Conservation (phyloP, 2,329 filamentous ascomycete species). For the Xenoacremonium recifei region DNA sequence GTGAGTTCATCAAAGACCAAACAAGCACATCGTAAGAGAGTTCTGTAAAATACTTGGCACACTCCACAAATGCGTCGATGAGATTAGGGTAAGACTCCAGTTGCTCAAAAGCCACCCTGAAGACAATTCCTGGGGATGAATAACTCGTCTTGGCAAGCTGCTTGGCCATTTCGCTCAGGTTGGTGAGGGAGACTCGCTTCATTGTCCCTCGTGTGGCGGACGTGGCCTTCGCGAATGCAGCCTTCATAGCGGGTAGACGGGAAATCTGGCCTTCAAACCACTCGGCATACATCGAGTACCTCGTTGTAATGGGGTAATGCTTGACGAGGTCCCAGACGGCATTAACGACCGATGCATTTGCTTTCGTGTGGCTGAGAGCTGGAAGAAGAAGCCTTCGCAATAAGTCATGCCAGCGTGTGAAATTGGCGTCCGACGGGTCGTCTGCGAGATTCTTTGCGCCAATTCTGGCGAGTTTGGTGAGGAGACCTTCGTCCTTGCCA, state of each 20-base stretch:
- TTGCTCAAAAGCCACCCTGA: conserved; percentile 83
- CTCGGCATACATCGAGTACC: conserved; percentile 89
- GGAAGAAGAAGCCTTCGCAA: conserved; percentile 84
- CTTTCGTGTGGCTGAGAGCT: conserved; percentile 79
- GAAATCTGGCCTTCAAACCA: conserved; percentile 84
- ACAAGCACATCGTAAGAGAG: conserved; percentile 90
- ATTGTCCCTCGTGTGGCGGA: conserved; percentile 82
- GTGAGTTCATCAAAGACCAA: conserved; percentile 82
- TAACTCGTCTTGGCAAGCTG: conserved; percentile 89
- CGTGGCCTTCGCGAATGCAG: conserved; percentile 73
- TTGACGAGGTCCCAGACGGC: conserved; percentile 83
- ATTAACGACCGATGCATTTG: conserved; percentile 81
- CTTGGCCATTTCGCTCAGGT: conserved; percentile 81
- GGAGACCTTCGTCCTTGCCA: conserved; percentile 74
- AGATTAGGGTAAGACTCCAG: conserved; percentile 94
- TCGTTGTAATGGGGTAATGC: conserved; percentile 70
- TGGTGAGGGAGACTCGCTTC: conserved; percentile 86
- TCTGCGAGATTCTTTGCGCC: conserved; percentile 71
- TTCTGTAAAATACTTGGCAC: conserved; percentile 88
- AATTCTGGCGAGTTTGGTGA: conserved; percentile 83
- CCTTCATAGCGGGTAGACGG: conserved; percentile 71
- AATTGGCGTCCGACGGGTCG: conserved; percentile 69
- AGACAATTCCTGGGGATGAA: conserved; percentile 86
- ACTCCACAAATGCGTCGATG: conserved; percentile 92
- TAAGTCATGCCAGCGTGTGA: conserved; percentile 78